Percentiles rank a stretch among this genome's conserved stretches.
Evolutionary conservation across 176 grass and related monocot genomes (phyloP).

Genomic region (Juncus effusus): DNA sequence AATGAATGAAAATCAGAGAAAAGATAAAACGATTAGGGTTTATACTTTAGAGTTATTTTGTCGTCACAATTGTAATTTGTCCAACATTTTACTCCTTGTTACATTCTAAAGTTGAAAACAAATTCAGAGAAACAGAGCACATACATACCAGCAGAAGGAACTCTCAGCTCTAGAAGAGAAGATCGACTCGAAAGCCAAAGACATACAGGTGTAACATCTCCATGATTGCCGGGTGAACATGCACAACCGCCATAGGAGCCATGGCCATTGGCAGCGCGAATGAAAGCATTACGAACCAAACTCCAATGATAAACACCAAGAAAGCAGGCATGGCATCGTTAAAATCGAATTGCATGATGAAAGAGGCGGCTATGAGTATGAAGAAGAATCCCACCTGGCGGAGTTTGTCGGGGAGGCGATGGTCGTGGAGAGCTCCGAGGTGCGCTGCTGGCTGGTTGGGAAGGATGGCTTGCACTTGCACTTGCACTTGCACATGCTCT

Average conservation of each 20-base stretch:
- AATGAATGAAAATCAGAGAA: not conserved
- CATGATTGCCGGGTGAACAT: not conserved
- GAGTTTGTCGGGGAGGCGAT: not conserved
- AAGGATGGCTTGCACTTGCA: too few species aligned
- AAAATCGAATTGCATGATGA: not conserved
- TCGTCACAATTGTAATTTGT: not conserved
- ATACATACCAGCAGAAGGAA: not conserved
- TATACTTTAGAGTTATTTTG: too few species aligned
- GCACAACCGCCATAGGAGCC: not conserved
- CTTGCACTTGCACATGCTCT: too few species aligned
- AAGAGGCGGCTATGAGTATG: not conserved
- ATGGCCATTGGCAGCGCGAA: not conserved
- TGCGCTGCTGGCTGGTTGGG: not conserved
- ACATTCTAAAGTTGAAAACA: not conserved
- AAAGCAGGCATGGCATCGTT: not conserved
- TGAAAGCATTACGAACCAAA: not conserved
- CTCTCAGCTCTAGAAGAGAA: not conserved
- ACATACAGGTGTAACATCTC: not conserved
- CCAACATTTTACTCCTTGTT: not conserved
- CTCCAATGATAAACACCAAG: not conserved
- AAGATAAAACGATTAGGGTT: not conserved
- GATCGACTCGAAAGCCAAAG: constrained; percentile 12
- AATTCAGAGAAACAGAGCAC: not conserved
- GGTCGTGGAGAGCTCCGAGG: not conserved
- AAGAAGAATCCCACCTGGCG: not conserved